Percentiles rank a stretch among this genome's conserved stretches.
Conservation (phyloP, 805 yeast species). For the Metschnikowia kunwiensis region DNA sequence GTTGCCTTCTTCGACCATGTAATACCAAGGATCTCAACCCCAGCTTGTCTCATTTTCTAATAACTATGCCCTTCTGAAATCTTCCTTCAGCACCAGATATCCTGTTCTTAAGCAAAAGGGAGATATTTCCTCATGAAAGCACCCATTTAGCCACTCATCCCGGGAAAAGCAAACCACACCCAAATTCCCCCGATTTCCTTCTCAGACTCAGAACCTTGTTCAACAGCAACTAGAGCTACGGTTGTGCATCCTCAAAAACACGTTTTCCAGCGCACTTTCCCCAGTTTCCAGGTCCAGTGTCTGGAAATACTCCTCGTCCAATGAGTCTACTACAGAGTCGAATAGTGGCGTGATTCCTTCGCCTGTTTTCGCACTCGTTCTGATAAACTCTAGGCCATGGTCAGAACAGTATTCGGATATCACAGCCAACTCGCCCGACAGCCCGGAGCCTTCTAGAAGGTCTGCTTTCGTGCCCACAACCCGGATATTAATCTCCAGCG, state of each 20-base stretch:
- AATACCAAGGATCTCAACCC: too few relatives aligned
- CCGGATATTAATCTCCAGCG: slow-evolving; percentile 29
- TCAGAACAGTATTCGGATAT: slow-evolving; percentile 21
- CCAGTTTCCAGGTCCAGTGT: slow-evolving; percentile 13
- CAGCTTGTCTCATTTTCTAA: too few relatives aligned
- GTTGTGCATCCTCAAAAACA: slow-evolving; percentile 2
- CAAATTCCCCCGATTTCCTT: too few relatives aligned
- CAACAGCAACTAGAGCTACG: slow-evolving; percentile 5
- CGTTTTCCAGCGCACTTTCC: slow-evolving; percentile 5
- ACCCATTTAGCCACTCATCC: too few relatives aligned
- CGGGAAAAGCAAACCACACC: too few relatives aligned
- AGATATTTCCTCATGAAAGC: too few relatives aligned
- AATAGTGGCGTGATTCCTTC: slow-evolving; percentile 48
- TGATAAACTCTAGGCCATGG: slow-evolving; percentile 21
- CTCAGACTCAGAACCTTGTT: too few relatives aligned
- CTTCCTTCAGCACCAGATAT: too few relatives aligned
- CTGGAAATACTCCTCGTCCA: slow-evolving; percentile 31
- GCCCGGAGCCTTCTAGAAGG: slow-evolving; percentile 34
- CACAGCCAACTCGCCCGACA: slow-evolving; percentile 1
- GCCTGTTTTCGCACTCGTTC: slow-evolving; percentile 73
- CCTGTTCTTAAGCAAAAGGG: too few relatives aligned
- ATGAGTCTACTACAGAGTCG: slow-evolving; percentile 27
- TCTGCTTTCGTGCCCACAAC: slow-evolving; percentile 87
- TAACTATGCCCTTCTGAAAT: too few relatives aligned
- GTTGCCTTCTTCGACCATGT: too few relatives aligned